phyloP scores from a whole-genome alignment of 164 flowering plant species.

The Annona squamosa region DNA sequence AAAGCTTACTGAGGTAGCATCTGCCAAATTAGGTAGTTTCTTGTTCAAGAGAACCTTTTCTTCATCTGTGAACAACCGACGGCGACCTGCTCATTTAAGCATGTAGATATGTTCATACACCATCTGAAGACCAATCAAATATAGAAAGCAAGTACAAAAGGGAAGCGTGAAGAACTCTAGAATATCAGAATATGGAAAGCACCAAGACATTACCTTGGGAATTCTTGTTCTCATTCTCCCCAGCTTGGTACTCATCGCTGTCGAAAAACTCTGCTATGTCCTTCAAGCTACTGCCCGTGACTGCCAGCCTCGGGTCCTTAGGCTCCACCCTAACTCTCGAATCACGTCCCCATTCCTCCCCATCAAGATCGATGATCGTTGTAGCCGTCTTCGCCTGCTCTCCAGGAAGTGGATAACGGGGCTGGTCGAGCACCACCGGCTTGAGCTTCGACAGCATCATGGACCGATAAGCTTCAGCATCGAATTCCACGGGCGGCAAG shows the following conservation, averaged over 20 bases:
- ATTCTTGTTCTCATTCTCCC: slow-evolving; percentile 24
- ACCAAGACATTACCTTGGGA: slow-evolving; percentile 33
- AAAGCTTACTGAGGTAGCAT: slow-evolving; percentile 78
- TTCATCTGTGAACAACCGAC: slow-evolving; percentile 74
- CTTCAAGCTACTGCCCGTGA: slow-evolving; percentile 55
- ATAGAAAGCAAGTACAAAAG: not conserved
- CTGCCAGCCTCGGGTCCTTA: slow-evolving; percentile 68
- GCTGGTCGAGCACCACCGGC: slow-evolving; percentile 58
- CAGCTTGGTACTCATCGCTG: slow-evolving; percentile 50
- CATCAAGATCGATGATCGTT: slow-evolving; percentile 7
- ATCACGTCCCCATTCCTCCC: slow-evolving; percentile 5
- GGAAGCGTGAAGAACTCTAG: not conserved
- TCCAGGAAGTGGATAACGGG: slow-evolving; percentile 18
- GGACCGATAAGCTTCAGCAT: slow-evolving; percentile 38
- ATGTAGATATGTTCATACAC: slow-evolving; percentile 3
- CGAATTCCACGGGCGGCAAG: slow-evolving; percentile 19
- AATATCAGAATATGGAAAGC: not conserved
- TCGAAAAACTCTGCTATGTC: slow-evolving; percentile 59
- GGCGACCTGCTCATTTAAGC: slow-evolving; percentile 25
- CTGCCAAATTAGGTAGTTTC: slow-evolving; percentile 53
- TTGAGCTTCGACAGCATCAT: slow-evolving; percentile 51
- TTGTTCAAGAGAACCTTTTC: slow-evolving; percentile 66
- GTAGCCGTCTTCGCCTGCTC: slow-evolving; percentile 1
- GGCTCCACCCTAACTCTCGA: slow-evolving; percentile 45
- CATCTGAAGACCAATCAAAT: not conserved